phyloP scores from a whole-genome alignment of 345 rosid genomes.

The Euphorbia lathyris region DNA sequence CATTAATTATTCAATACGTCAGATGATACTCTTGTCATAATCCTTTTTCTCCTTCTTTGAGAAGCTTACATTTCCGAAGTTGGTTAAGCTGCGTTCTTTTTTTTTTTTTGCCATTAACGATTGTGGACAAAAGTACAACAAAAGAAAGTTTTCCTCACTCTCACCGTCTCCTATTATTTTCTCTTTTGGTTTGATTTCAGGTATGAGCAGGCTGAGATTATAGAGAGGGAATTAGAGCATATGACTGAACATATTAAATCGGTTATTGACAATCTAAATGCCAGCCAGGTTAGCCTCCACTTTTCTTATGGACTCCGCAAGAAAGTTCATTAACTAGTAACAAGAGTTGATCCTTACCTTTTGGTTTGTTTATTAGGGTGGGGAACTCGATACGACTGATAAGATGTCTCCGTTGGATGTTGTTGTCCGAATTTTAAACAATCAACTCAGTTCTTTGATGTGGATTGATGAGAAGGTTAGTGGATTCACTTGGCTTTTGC shows the following conservation, averaged over 20 bases:
- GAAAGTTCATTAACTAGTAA: background rate
- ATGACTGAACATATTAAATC: slow-evolving; percentile 89
- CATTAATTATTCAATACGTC: background rate
- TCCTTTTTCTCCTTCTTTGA: background rate
- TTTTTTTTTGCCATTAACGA: background rate
- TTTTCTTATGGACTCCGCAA: slow-evolving; percentile 1
- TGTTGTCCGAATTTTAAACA: slow-evolving; percentile 86
- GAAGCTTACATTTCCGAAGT: background rate
- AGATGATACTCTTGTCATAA: background rate
- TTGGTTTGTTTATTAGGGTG: slow-evolving; percentile 60
- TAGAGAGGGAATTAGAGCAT: slow-evolving; percentile 91
- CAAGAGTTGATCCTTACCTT: slow-evolving; percentile 9
- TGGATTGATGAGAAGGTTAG: slow-evolving; percentile 95
- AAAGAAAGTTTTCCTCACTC: background rate
- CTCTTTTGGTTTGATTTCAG: slow-evolving; percentile 30
- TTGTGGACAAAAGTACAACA: background rate
- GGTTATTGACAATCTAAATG: slow-evolving; percentile 74
- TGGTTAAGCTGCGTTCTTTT: background rate
- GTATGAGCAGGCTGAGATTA: slow-evolving; percentile 86
- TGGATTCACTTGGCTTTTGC: slow-evolving; percentile 2
- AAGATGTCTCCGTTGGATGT: slow-evolving; percentile 87
- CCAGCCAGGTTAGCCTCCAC: slow-evolving; percentile 57
- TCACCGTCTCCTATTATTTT: background rate
- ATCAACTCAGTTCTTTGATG: slow-evolving; percentile 93
- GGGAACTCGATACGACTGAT: slow-evolving; percentile 71